Percentiles rank a stretch among this genome's conserved stretches.
phyloP scores from a whole-genome alignment of 208 protist genomes.

The Blastocrithidia nonstop region DNA sequence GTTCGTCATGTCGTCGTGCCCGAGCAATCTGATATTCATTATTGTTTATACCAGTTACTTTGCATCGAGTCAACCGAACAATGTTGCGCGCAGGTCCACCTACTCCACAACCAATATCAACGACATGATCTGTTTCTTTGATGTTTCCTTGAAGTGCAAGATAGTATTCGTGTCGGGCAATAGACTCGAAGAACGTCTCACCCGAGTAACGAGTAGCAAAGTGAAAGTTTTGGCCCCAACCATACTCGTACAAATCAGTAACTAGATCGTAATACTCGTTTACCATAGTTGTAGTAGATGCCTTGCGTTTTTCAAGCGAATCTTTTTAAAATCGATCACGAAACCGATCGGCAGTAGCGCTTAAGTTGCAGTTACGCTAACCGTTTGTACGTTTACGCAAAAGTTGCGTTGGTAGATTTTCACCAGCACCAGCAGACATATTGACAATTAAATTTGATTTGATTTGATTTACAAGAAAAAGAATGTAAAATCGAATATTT shows the following conservation, averaged over 20 bases:
- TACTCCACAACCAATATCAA: conserved; percentile 94
- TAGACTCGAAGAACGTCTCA: conserved; percentile 86
- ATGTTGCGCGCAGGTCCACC: conserved; percentile 91
- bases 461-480: too few relatives aligned
- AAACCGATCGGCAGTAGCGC: conserved; percentile 56
- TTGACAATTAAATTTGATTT: too few relatives aligned
- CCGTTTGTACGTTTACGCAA: conserved; percentile 30
- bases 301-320: conserved; percentile 43
- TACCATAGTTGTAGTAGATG: conserved; percentile 66
- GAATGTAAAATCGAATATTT: too few relatives aligned
- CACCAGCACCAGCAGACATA: conserved; percentile 48
- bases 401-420: conserved; percentile 25
- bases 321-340: conserved; percentile 66
- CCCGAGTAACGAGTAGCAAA: conserved; percentile 73
- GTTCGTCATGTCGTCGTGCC: conserved; percentile 58
- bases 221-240: conserved; percentile 94
- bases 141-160: conserved; percentile 78
- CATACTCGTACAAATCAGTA: conserved; percentile 95
- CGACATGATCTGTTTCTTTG: conserved; percentile 59
- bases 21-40: conserved; percentile 93
- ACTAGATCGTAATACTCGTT: conserved; percentile 96
- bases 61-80: conserved; percentile 86
- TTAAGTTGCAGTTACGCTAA: conserved; percentile 37
- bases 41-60: conserved; percentile 94
- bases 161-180: conserved; percentile 92